Percentiles rank a stretch among this genome's conserved stretches.
Conservation (phyloP, 352 stramenopile species). For the Phytophthora aleatoria region DNA sequence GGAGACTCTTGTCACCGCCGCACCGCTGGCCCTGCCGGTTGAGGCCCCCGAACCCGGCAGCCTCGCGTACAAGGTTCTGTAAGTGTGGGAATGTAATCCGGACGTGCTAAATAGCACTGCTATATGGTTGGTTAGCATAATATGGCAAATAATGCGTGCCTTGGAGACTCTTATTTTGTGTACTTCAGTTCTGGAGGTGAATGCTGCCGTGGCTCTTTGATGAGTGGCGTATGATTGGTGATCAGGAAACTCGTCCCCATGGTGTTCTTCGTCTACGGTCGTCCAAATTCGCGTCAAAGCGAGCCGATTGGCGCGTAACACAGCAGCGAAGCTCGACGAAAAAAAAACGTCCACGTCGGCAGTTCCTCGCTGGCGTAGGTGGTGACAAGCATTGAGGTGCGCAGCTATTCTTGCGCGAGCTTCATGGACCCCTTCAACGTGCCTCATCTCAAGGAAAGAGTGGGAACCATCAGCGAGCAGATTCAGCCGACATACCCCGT, state of each 20-base stretch:
- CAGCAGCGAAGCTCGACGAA: constrained; percentile 6
- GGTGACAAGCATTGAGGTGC: neutral
- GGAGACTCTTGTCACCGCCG: neutral
- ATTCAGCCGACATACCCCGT: constrained; percentile 1
- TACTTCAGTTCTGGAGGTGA: neutral
- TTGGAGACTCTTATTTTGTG: neutral
- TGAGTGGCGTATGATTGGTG: constrained; percentile 11
- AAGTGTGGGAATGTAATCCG: neutral
- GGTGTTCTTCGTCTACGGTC: neutral
- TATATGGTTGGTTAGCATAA: constrained; percentile 7
- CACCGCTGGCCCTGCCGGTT: constrained; percentile 17
- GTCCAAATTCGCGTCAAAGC: neutral
- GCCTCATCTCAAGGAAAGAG: constrained; percentile 16
- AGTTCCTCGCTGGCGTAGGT: neutral
- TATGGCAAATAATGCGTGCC: constrained; percentile 7
- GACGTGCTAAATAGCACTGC: neutral
- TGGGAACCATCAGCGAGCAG: constrained; percentile 1
- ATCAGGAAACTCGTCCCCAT: neutral
- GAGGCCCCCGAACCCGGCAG: constrained; percentile 5
- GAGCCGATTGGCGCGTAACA: constrained; percentile 4
- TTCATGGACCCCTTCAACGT: constrained; percentile 19
- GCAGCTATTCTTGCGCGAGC: neutral
- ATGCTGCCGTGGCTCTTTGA: neutral
- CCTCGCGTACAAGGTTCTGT: constrained; percentile 39
- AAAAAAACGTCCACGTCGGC: neutral